Evolutionary conservation across 805 yeast species (phyloP), one percentile per base, ranked within the genome.

Genomic region (Kregervanrija fluxuum): DNA sequence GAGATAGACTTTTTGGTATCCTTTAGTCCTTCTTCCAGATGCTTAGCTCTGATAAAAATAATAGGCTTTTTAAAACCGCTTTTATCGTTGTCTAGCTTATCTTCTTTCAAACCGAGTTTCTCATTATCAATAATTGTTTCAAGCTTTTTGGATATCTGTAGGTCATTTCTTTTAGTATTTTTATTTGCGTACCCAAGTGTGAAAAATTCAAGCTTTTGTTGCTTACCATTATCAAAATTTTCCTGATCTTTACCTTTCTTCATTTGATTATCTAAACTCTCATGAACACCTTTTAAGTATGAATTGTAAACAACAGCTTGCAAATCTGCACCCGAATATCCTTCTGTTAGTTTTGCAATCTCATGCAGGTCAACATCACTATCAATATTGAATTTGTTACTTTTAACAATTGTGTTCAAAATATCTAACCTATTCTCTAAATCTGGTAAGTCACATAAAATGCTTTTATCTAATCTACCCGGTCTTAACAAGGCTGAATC

Each of bases 401-500:
- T 46, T 1, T 78, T 69, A 33, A 83, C 71, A 37, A 84, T 73
- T 11, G 81, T 71, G 37, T 60, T 50, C 45, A 93, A 58, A 40
- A 93, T 90, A 58, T 85, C 95, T 34, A 78, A 59, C 33, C 98
- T 66, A 53, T 88, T 95, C 4, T 72, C 75, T 30, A 51, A 66
- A 52, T 69, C 69, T 0, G 99, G 99, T 74, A 93, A 75, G 56
- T 85, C 93, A 67, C 99, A 91, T 6, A 93, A 70, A 11, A 93
- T 81, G 59, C 93, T 79, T 61, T 91, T 93, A 62, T 93, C 99
- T 55, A 93, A 72, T 67, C 99, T 80, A 5, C 99, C 99, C 0
- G 99, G 99, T 63, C 99, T 80, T 47, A 93, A 67, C 45, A 93
- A 71, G 0, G 99, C 99, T 2, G 96, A 83, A 61, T 93, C 99